These are phyloP conservation scores for Rubus idaeus DNA, from an alignment of 306 rosid species.

Conservation along the genomic window DNA sequence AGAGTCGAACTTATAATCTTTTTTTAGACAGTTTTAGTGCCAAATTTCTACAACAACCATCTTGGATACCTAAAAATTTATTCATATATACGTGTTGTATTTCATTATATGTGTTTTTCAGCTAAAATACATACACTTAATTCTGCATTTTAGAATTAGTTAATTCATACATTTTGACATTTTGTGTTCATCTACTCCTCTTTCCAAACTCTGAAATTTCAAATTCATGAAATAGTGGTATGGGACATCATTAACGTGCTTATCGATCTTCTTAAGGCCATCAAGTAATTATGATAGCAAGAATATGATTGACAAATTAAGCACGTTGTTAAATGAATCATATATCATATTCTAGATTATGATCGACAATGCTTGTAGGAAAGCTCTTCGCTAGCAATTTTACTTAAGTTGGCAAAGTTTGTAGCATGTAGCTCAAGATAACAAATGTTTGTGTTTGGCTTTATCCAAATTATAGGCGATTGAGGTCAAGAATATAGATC, in stretches of 20 bases:
- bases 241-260: not conserved
- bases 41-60: no score
- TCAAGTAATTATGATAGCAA: not conserved
- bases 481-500: not conserved
- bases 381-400: not conserved
- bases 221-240: not conserved
- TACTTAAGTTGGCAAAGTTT: not conserved
- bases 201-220: not conserved
- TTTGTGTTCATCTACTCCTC: not conserved
- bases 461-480: not conserved
- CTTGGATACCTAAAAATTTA: no score
- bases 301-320: not conserved
- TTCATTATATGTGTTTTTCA: not conserved
- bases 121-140: not conserved
- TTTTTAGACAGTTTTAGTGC: no score
- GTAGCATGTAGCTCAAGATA: not conserved
- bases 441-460: constrained; percentile 1
- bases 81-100: not conserved
- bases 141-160: not conserved
- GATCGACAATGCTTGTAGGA: not conserved
- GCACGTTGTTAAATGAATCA: not conserved
- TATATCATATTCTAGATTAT: not conserved
- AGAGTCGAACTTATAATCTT: no score
- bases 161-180: not conserved
- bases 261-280: not conserved